phyloP scores from a whole-genome alignment of 176 grass and related monocot genomes.

The Avena atlantica region DNA sequence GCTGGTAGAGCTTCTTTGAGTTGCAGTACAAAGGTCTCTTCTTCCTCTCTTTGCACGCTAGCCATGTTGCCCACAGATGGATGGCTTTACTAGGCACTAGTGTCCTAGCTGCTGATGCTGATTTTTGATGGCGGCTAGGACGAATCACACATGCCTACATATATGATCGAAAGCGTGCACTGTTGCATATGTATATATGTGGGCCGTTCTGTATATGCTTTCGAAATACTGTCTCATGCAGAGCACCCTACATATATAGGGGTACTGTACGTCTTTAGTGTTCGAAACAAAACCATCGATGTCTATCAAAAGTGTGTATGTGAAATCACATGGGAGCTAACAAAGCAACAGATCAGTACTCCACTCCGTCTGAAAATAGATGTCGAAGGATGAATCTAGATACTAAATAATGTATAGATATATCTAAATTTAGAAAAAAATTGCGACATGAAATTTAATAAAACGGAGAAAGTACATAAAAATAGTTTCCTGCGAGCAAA shows the following conservation, averaged over 20 bases:
- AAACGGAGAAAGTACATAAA: too few species aligned
- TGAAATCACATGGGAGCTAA: too few species aligned
- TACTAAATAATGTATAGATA: too few species aligned
- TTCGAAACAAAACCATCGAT: background rate
- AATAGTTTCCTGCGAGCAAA: too few species aligned
- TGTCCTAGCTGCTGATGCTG: background rate
- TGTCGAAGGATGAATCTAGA: too few species aligned
- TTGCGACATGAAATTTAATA: too few species aligned
- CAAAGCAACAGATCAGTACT: background rate
- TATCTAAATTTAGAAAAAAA: too few species aligned
- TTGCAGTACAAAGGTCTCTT: background rate
- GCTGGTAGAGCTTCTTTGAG: constrained; percentile 28
- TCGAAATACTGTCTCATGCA: too few species aligned
- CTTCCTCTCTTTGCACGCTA: constrained; percentile 16
- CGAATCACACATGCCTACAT: background rate
- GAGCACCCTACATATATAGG: too few species aligned
- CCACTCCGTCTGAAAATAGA: too few species aligned
- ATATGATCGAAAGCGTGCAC: background rate
- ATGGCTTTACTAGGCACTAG: background rate
- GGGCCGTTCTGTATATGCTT: background rate
- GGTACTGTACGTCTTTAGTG: too few species aligned
- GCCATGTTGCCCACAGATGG: background rate
- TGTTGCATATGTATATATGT: background rate
- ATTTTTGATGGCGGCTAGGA: constrained; percentile 17
- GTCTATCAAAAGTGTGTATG: background rate